Evolutionary conservation across 2,329 filamentous ascomycete species (phyloP), one percentile per base, ranked within the genome.

Genomic region (Cercospora sp.): DNA sequence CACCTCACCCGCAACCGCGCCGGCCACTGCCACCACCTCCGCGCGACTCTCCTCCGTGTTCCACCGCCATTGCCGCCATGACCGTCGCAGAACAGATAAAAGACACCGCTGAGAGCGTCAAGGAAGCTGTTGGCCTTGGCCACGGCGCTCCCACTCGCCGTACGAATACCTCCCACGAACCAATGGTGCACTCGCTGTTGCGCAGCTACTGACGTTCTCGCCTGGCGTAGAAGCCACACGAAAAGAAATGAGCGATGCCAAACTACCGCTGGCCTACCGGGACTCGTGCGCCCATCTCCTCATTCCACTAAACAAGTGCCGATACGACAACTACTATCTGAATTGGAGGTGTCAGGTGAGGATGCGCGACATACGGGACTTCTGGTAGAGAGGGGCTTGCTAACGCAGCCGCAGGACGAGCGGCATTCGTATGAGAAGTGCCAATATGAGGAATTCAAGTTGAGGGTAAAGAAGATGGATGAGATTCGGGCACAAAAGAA

Each of bases 381-480:
- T 5, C 20, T 36, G 45, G 62, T n/a, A 12, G 39, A 9, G 33
- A 53, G n/a, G 30, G 58, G 31, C 31, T 39, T 31, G 12, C 39
- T 57, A 30, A 60, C 20, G 13, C 42, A 12, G 33, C n/a, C 8
- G 20, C 79, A 98, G 95, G 89, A 93, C 81, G 95, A 99, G 86
- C 87, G 95, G 85, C 95, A 99, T 83, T 91, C 90, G 78, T 99
- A 99, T 86, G 95, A 99, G 81, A 98, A 98, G 82, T 99, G 95
- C 88, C 95, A 99, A 79, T 99, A 99, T 83, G 91, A 91, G 72
- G 95, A 98, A 81, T 99, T 99, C 87, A 97, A 97, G 89, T 93
- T 94, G 87, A 90, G 95, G 67, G 95, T 99, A 72, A 92, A 91
- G 78, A 98, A 97, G 89, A 99, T 99, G 95, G 89, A 98, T 77